phyloP scores from a whole-genome alignment of 139 green algal species.

The Pseudopediastrum boryanum region DNA sequence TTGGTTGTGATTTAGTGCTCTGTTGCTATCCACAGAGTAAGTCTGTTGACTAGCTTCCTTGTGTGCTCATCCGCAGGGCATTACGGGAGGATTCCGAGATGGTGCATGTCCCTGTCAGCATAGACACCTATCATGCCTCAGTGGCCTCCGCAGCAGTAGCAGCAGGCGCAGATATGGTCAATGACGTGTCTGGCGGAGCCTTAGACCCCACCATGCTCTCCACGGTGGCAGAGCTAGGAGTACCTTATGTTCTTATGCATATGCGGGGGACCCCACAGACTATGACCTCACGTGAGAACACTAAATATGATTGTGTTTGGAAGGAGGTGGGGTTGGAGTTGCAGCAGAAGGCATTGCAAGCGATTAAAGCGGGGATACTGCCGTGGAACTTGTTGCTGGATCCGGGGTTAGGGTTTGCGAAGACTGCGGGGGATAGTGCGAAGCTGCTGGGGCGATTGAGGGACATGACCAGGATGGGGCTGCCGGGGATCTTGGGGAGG shows the following conservation, averaged over 20 bases:
- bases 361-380: slow-evolving; percentile 75
- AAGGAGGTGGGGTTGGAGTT: slow-evolving; percentile 66
- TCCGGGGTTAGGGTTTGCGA: slow-evolving; percentile 93
- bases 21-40: too few relatives aligned
- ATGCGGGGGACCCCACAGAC: slow-evolving; percentile 86
- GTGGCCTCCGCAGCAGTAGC: slow-evolving; percentile 77
- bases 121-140: slow-evolving; percentile 93
- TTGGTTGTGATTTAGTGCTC: too few relatives aligned
- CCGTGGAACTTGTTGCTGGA: slow-evolving; percentile 90
- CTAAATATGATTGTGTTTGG: slow-evolving; percentile 66
- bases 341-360: slow-evolving; percentile 48
- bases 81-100: slow-evolving; percentile 47
- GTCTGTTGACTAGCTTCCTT: too few relatives aligned
- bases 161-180: slow-evolving; percentile 91
- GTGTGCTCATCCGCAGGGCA: slow-evolving; percentile 46
- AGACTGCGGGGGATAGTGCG: slow-evolving; percentile 70
- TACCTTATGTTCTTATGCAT: slow-evolving; percentile 97
- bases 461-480: slow-evolving; percentile 42
- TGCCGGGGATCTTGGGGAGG: slow-evolving; percentile 37
- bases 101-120: slow-evolving; percentile 63
- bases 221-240: slow-evolving; percentile 74
- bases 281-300: slow-evolving; percentile 75
- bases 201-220: slow-evolving; percentile 63
- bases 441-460: slow-evolving; percentile 70
- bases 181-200: slow-evolving; percentile 91